Percentiles rank a stretch among this genome's conserved stretches.
These are phyloP conservation scores for Davidsoniella eucalypti DNA, from an alignment of 2,329 filamentous ascomycete genomes.

Conservation along the genomic window DNA sequence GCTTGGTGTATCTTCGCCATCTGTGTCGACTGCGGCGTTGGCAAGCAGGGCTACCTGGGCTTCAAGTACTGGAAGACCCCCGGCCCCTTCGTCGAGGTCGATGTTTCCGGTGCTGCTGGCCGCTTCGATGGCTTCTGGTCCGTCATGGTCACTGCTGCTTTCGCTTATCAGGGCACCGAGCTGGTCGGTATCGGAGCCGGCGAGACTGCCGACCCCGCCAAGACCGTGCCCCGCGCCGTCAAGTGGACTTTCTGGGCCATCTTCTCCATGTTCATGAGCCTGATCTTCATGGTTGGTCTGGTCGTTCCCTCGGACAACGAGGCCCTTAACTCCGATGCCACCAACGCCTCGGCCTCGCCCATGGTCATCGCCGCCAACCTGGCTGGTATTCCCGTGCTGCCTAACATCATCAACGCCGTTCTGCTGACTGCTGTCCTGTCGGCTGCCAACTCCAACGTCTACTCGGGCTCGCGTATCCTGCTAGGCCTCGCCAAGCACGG, in stretches of 20 bases:
- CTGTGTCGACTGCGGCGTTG: constrained; percentile 56
- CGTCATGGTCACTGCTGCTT: constrained; percentile 51
- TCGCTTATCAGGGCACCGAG: constrained; percentile 58
- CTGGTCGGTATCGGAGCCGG: constrained; percentile 65
- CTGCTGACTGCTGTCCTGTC: constrained; percentile 64
- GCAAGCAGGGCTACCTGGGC: constrained; percentile 53
- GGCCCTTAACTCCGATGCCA: constrained; percentile 32
- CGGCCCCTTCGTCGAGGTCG: constrained; percentile 48
- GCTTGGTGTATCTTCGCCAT: constrained; percentile 65
- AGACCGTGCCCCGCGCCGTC: constrained; percentile 56
- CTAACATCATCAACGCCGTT: constrained; percentile 60
- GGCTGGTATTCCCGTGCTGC: constrained; percentile 47
- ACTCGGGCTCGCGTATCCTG: constrained; percentile 53
- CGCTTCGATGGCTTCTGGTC: constrained; percentile 56
- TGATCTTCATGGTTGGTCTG: constrained; percentile 55
- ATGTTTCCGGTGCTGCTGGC: constrained; percentile 35
- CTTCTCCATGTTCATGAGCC: constrained; percentile 47
- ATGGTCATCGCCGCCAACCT: constrained; percentile 43
- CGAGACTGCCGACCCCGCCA: constrained; percentile 56
- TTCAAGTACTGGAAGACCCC: constrained; percentile 56
- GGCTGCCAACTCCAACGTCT: constrained; percentile 63
- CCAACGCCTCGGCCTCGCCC: constrained; percentile 47
- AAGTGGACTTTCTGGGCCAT: constrained; percentile 63
- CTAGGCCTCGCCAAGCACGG: constrained; percentile 48
- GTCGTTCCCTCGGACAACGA: constrained; percentile 47